Percentiles rank a stretch among this genome's conserved stretches.
phyloP scores from a whole-genome alignment of 345 rosid species.

The Sapria himalayana region DNA sequence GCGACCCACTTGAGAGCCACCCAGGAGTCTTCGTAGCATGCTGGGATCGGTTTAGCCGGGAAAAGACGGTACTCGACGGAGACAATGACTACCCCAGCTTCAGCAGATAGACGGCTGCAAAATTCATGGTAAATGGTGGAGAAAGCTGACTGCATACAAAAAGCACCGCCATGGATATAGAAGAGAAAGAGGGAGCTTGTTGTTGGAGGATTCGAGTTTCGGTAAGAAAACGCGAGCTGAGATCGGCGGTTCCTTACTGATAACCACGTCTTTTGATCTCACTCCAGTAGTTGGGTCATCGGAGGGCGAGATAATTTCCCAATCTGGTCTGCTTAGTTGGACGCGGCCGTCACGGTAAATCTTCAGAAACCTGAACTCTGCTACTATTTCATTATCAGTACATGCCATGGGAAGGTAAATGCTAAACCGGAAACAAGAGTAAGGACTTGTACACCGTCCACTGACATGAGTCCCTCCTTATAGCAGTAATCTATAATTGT shows the following conservation, averaged over 20 bases:
- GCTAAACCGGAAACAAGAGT: too few relatives aligned
- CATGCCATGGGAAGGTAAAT: too few relatives aligned
- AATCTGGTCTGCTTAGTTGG: constrained; percentile 2
- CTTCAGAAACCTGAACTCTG: too few relatives aligned
- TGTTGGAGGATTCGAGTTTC: not conserved
- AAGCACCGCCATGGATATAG: constrained; percentile 18
- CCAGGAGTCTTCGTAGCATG: constrained; percentile 29
- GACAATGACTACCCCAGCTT: constrained; percentile 11
- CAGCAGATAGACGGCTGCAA: constrained; percentile 9
- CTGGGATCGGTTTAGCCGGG: constrained; percentile 22
- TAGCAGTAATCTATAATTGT: too few relatives aligned
- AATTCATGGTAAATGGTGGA: constrained; percentile 7
- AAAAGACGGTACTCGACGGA: constrained; percentile 22
- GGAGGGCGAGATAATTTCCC: constrained; percentile 9
- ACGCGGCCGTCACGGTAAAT: constrained; percentile 11
- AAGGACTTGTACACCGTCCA: too few relatives aligned
- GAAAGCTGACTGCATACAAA: constrained; percentile 17
- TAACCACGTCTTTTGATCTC: constrained; percentile 12
- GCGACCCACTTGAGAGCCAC: constrained; percentile 27
- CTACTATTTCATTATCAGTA: too few relatives aligned
- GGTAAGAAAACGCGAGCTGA: constrained; percentile 17
- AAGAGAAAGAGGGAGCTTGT: constrained; percentile 12
- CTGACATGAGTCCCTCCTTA: too few relatives aligned
- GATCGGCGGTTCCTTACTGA: constrained; percentile 11
- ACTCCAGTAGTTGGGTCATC: constrained; percentile 8